phyloP scores from a whole-genome alignment of 2,329 filamentous ascomycete genomes.

The Rutstroemia sydowiana region DNA sequence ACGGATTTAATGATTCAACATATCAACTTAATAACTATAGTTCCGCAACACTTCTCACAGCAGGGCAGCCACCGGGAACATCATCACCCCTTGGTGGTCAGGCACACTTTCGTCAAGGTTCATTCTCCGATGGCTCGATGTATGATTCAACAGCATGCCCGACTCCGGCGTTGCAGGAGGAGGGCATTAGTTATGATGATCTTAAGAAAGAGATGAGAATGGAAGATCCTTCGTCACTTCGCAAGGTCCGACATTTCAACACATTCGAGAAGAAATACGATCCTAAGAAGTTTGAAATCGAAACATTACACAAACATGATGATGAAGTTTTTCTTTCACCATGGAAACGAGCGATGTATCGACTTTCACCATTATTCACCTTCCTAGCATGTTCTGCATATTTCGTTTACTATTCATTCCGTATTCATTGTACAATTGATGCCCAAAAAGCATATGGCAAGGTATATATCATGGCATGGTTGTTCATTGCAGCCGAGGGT shows the following conservation, averaged over 20 bases:
- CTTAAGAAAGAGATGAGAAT: not conserved
- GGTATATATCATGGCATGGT: constrained; percentile 45
- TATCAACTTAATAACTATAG: constrained; percentile 3
- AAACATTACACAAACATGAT: constrained; percentile 18
- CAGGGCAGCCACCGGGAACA: not conserved
- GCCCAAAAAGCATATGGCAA: constrained; percentile 38
- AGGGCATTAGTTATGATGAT: constrained; percentile 1
- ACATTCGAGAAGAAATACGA: constrained; percentile 1
- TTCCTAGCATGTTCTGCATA: constrained; percentile 16
- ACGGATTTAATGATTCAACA: not conserved
- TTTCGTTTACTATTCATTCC: constrained; percentile 41
- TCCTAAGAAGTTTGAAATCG: constrained; percentile 9
- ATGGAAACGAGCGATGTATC: constrained; percentile 19
- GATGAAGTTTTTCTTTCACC: constrained; percentile 16
- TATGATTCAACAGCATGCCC: constrained; percentile 6
- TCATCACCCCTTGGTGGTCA: not conserved
- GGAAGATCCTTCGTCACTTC: not conserved
- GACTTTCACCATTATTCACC: constrained; percentile 21
- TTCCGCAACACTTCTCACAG: not conserved
- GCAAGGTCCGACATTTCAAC: constrained; percentile 4
- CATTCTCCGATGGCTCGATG: constrained; percentile 6
- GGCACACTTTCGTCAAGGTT: not conserved
- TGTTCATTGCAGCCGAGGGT: constrained; percentile 49
- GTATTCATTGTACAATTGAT: constrained; percentile 44
- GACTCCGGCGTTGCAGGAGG: not conserved